These are phyloP conservation scores for Starmera dryadoides DNA, from an alignment of 805 yeast genomes.

Conservation along the genomic window DNA sequence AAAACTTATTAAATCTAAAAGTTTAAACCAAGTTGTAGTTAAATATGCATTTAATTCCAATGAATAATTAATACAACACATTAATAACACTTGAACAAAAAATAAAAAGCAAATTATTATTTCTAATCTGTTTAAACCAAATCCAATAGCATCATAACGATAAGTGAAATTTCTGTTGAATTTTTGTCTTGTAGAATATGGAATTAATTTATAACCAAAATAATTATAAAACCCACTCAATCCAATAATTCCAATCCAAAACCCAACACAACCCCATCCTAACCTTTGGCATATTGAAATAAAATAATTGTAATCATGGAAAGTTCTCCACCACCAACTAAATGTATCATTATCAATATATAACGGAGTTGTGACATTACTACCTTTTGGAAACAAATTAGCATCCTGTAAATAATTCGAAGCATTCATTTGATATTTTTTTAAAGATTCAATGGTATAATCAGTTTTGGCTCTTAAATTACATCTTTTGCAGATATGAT, in stretches of 20 bases:
- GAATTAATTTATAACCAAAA: slow-evolving; percentile 4
- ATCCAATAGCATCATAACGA: slow-evolving; percentile 9
- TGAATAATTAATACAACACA: slow-evolving; percentile 23
- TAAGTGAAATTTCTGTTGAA: slow-evolving; percentile 15
- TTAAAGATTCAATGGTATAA: slow-evolving; percentile 20
- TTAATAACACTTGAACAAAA: slow-evolving; percentile 18
- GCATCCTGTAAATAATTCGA: slow-evolving; percentile 21
- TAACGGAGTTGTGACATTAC: slow-evolving; percentile 21
- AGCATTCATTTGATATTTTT: slow-evolving; percentile 22
- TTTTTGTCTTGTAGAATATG: slow-evolving; percentile 8
- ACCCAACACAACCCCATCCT: slow-evolving; percentile 32
- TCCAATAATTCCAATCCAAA: slow-evolving; percentile 25
- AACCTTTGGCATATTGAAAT: slow-evolving; percentile 25
- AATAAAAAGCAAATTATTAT: slow-evolving; percentile 21
- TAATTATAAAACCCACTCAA: slow-evolving; percentile 20
- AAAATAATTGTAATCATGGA: slow-evolving; percentile 21
- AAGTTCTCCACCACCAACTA: slow-evolving; percentile 21
- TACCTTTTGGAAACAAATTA: slow-evolving; percentile 9
- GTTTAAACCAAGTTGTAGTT: slow-evolving; percentile 19
- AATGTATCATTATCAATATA: slow-evolving; percentile 19
- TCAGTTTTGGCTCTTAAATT: slow-evolving; percentile 16
- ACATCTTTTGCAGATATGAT: slow-evolving; percentile 25
- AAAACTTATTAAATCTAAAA: slow-evolving; percentile 33
- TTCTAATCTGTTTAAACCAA: slow-evolving; percentile 19
- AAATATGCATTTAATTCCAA: slow-evolving; percentile 24